These are phyloP conservation scores for Coffea canephora DNA, from an alignment of 257 asterid species.

Conservation along the genomic window DNA sequence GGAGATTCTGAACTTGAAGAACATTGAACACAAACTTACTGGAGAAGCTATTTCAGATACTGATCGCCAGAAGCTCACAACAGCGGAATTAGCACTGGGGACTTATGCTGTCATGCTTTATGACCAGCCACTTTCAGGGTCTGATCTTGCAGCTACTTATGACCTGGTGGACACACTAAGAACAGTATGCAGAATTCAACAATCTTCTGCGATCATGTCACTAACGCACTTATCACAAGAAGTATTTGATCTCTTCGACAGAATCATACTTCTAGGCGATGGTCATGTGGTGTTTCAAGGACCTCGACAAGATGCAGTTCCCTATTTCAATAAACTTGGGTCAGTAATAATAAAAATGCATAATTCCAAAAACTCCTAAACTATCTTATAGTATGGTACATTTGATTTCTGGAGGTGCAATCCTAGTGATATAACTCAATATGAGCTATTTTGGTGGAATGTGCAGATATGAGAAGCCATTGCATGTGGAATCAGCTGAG, in stretches of 20 bases:
- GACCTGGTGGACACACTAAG: conserved; percentile 17
- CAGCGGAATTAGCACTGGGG: conserved; percentile 14
- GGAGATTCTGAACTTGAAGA: conserved; percentile 17
- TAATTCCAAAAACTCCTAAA: background rate
- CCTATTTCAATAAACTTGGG: conserved; percentile 19
- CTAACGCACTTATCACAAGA: conserved; percentile 15
- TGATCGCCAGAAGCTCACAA: conserved; percentile 16
- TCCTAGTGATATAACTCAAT: background rate
- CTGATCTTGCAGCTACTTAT: conserved; percentile 17
- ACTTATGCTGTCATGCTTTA: conserved; percentile 16
- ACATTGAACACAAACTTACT: conserved; percentile 5
- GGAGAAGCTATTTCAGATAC: conserved; percentile 13
- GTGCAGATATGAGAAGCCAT: conserved; percentile 12
- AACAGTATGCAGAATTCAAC: conserved; percentile 17
- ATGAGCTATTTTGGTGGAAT: background rate
- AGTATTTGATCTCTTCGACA: conserved; percentile 15
- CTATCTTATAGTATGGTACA: background rate
- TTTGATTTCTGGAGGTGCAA: background rate
- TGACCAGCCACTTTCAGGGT: conserved; percentile 20
- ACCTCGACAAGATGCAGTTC: conserved; percentile 14
- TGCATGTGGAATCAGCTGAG: conserved; percentile 14
- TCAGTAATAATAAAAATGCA: background rate
- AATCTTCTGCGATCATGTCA: conserved; percentile 18
- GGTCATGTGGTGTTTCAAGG: conserved; percentile 15
- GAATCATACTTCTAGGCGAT: conserved; percentile 15